Percentiles rank a stretch among this genome's conserved stretches.
Conservation (phyloP, 441 rosid genomes). For the Metrosideros polymorpha region DNA sequence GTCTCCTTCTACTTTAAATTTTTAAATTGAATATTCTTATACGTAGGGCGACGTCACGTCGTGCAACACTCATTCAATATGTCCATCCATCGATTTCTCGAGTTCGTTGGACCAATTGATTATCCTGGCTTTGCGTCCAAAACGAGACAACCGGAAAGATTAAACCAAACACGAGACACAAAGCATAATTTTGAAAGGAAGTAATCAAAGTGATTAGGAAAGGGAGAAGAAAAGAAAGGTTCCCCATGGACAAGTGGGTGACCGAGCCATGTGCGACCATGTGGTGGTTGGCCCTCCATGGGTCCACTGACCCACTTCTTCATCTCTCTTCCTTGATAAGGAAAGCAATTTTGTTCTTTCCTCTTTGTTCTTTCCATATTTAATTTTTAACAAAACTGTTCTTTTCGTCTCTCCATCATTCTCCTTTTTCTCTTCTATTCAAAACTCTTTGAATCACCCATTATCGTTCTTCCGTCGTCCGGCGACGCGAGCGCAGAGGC, state of each 20-base stretch:
- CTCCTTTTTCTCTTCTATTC: not conserved
- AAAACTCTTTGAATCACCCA: not conserved
- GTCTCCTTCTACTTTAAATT: too few relatives aligned
- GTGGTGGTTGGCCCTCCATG: slow-evolving; percentile 7
- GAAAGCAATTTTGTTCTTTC: not conserved
- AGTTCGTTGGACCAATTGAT: not conserved
- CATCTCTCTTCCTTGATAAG: slow-evolving; percentile 4
- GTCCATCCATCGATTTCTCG: not conserved
- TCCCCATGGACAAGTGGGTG: slow-evolving; percentile 2
- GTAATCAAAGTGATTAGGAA: not conserved
- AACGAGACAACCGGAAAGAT: not conserved
- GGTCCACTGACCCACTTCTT: slow-evolving; percentile 7
- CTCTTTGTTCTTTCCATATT: not conserved
- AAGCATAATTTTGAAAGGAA: not conserved
- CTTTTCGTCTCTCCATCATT: not conserved
- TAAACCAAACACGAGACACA: slow-evolving; percentile 1
- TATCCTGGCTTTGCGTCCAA: not conserved
- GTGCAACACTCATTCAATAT: not conserved
- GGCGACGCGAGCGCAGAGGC: not conserved
- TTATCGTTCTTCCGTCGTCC: not conserved
- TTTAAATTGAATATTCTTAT: not conserved
- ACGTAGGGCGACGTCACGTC: not conserved
- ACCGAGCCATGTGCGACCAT: slow-evolving; percentile 7
- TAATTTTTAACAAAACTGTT: not conserved
- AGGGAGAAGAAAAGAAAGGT: not conserved